Percentiles rank a stretch among this genome's conserved stretches.
phyloP scores from a whole-genome alignment of 1,139 yeast genomes.

The Maudiozyma humilis region DNA sequence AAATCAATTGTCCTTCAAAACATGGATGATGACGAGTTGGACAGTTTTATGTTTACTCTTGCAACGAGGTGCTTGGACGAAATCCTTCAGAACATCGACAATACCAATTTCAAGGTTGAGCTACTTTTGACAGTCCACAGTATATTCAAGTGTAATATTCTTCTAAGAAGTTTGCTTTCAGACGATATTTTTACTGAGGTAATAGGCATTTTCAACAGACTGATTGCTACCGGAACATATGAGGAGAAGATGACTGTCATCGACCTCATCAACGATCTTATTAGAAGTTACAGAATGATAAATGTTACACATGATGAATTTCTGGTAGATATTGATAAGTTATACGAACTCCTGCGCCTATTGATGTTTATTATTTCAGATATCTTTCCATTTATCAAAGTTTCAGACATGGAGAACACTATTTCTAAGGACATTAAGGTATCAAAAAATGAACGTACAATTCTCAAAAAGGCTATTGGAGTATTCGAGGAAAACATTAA shows the following conservation, averaged over 20 bases:
- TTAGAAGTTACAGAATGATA: conserved; percentile 28
- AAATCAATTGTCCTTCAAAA: conserved; percentile 38
- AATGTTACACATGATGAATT: conserved; percentile 32
- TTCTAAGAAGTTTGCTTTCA: conserved; percentile 54
- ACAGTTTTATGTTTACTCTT: conserved; percentile 69
- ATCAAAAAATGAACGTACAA: conserved; percentile 33
- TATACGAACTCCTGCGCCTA: conserved; percentile 74
- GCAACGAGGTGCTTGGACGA: conserved; percentile 82
- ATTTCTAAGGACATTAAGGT: conserved; percentile 16
- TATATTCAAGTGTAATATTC: conserved; percentile 48
- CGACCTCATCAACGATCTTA: conserved; percentile 48
- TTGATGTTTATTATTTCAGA: conserved; percentile 56
- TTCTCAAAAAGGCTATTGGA: conserved; percentile 48
- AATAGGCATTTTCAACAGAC: conserved; percentile 66
- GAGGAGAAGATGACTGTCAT: conserved; percentile 48
- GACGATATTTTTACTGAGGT: conserved; percentile 70
- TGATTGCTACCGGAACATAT: conserved; percentile 51
- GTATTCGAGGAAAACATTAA: conserved; percentile 54
- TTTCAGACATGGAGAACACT: conserved; percentile 32
- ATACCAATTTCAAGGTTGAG: conserved; percentile 29
- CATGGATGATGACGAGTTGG: conserved; percentile 42
- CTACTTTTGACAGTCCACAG: conserved; percentile 49
- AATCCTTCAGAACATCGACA: conserved; percentile 38
- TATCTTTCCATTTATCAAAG: conserved; percentile 52
- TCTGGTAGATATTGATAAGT: conserved; percentile 57